These are phyloP conservation scores for Blastocystis sp. DNA, from an alignment of 352 stramenopile species.

Conservation along the genomic window DNA sequence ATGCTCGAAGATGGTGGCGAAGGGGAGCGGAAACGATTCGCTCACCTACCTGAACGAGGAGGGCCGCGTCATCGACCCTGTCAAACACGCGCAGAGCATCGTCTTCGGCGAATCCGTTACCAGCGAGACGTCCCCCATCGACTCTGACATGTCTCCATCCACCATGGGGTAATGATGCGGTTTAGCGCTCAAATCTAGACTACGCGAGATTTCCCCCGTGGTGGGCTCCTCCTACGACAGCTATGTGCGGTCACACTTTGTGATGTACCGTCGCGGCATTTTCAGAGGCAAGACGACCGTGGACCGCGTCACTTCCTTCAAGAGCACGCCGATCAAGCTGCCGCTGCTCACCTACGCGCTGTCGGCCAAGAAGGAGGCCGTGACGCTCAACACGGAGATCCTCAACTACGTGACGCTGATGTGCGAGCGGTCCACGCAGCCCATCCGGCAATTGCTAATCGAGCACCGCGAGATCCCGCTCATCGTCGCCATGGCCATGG, in stretches of 20 bases:
- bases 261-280: conserved; percentile 41
- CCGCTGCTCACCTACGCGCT: conserved; percentile 15
- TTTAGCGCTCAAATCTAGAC: not conserved
- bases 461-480: not conserved
- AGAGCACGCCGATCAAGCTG: conserved; percentile 27
- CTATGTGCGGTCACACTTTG: conserved; percentile 14
- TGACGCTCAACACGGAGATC: conserved; percentile 7
- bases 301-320: conserved; percentile 20
- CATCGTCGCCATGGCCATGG: conserved; percentile 55
- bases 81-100: not conserved
- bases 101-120: conserved; percentile 17
- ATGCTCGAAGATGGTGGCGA: not conserved
- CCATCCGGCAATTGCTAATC: not conserved
- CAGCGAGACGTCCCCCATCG: not conserved
- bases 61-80: conserved; percentile 24
- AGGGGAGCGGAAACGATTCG: not conserved
- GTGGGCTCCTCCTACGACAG: not conserved
- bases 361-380: not conserved
- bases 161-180: not conserved
- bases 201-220: not conserved
- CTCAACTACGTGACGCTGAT: conserved; percentile 32
- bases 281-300: conserved; percentile 5
- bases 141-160: conserved; percentile 13
- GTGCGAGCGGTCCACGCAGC: not conserved
- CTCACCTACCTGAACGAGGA: conserved; percentile 28